Base-by-base conservation (phyloP, 768 basidiomycete species). In the Mrakia frigida region DNA sequence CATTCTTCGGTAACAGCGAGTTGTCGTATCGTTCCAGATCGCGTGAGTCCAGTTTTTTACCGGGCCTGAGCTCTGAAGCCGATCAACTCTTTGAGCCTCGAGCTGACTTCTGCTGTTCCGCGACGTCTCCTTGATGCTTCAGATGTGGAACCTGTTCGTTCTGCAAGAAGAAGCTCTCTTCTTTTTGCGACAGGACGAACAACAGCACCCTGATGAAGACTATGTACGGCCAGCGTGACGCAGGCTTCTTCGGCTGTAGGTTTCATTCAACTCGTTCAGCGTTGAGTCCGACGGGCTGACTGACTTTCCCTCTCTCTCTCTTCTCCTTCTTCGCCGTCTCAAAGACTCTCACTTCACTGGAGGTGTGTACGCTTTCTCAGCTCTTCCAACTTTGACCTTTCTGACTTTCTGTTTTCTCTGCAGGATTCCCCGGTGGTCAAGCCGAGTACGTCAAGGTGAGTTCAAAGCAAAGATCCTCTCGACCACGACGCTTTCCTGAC, bases 1-100 rank as follows among this genome's bases (percentile, higher is more conserved):
- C 16, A 9, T 43, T 2, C 43, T 43, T 13, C 5, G 16, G 10
- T 11, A 6, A 16, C 16, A 50, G 46, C 87, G 90, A 33, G 91
- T 92, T 73, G 91, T 92, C n/a, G 87, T 88, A 0, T 89, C 88
- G 2, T 92, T 92, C 88, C 90, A 91, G 81, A 88, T 90, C 72
- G 89, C 90, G 56, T 56, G n/a, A 28, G 56, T 56, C n/a, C 1
- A 3, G 16, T 52, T 23, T 14, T 52, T 52, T 18, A 18, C 50
- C 14, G 4, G 16, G 16, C 3, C 6, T 18, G 50, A 52, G 50
- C 50, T n/a, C 50, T 52, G 23, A 52, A 16, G 50, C 56, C 5
- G 14, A 18, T 21, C 46, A 16, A 50, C 46, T 50, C 18, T 3
- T 43, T 50, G 43, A 43, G 11, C 16, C 10, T 11, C 14, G 46